Evolutionary conservation across 768 basidiomycete species (phyloP).

Genomic region (Suillus discolor): DNA sequence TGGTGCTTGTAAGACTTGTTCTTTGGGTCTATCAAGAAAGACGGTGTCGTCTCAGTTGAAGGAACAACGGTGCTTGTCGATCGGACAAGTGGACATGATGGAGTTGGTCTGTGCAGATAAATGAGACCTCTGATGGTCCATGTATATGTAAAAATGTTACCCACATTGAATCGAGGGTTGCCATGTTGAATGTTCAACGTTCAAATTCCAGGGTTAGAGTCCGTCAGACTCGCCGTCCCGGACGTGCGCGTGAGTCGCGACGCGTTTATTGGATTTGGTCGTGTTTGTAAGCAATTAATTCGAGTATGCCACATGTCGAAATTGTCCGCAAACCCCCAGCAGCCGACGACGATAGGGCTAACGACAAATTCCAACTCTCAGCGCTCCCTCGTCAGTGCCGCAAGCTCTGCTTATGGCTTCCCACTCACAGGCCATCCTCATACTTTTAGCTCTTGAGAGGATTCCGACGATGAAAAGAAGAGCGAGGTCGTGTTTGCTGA

Average conservation of each 20-base stretch:
- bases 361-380: no score
- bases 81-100: slow-evolving; percentile 28
- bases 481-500: no score
- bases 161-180: slow-evolving; percentile 10
- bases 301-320: no score
- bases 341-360: no score
- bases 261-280: slow-evolving; percentile 14
- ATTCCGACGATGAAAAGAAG: no score
- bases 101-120: slow-evolving; percentile 22
- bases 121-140: slow-evolving; percentile 2
- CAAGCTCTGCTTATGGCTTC: no score
- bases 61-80: slow-evolving; percentile 31
- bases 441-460: no score
- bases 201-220: neutral
- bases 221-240: neutral
- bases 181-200: neutral
- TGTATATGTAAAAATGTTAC: neutral
- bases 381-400: no score
- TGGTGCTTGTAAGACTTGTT: slow-evolving; percentile 65
- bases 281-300: slow-evolving; percentile 5
- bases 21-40: slow-evolving; percentile 45
- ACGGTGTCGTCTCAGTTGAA: slow-evolving; percentile 32
- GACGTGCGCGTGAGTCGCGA: neutral
- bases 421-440: no score
- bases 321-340: no score